Evolutionary conservation across 2,329 filamentous ascomycete species (phyloP).

Genomic region (Colletotrichum zoysiae): DNA sequence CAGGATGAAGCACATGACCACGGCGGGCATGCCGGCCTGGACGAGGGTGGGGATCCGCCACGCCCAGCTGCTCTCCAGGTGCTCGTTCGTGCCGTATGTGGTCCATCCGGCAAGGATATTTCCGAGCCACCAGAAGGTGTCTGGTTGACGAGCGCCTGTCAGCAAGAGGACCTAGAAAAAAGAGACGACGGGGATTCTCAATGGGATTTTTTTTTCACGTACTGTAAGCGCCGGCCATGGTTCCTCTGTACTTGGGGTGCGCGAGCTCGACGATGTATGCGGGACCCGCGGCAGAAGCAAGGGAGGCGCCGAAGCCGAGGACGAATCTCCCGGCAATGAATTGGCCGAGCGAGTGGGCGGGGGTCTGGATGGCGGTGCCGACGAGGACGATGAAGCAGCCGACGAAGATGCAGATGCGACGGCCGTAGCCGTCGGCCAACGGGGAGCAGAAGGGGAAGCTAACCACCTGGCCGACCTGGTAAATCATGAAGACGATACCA

Average conservation of each 20-base stretch:
- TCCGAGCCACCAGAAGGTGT: constrained; percentile 61
- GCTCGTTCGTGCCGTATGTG: constrained; percentile 55
- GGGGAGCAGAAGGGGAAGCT: constrained; percentile 63
- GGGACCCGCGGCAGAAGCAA: constrained; percentile 70
- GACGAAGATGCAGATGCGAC: constrained; percentile 64
- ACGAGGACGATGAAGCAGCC: constrained; percentile 62
- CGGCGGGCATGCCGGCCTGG: constrained; percentile 55
- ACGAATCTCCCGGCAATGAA: constrained; percentile 54
- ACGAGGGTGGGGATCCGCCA: constrained; percentile 72
- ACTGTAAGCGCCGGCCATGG: constrained; percentile 63
- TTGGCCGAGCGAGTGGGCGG: constrained; percentile 57
- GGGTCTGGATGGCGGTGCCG: constrained; percentile 59
- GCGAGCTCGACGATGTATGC: constrained; percentile 73
- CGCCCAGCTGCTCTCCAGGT: constrained; percentile 54
- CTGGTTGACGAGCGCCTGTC: constrained; percentile 42
- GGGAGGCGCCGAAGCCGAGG: constrained; percentile 67
- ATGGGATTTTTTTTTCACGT: constrained; percentile 54
- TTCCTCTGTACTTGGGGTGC: constrained; percentile 71
- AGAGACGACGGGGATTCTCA: no score
- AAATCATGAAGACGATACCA: constrained; percentile 60
- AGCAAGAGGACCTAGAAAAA: neutral
- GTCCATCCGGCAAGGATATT: constrained; percentile 52
- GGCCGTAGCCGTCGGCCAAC: constrained; percentile 62
- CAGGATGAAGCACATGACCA: constrained; percentile 71
- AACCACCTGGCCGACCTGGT: constrained; percentile 61